A percentile compares a stretch with the other conserved stretches of the same genome.
These are phyloP conservation scores for Aspergillus carlsbadensis DNA, from an alignment of 495 filamentous ascomycete genomes.

Conservation along the genomic window DNA sequence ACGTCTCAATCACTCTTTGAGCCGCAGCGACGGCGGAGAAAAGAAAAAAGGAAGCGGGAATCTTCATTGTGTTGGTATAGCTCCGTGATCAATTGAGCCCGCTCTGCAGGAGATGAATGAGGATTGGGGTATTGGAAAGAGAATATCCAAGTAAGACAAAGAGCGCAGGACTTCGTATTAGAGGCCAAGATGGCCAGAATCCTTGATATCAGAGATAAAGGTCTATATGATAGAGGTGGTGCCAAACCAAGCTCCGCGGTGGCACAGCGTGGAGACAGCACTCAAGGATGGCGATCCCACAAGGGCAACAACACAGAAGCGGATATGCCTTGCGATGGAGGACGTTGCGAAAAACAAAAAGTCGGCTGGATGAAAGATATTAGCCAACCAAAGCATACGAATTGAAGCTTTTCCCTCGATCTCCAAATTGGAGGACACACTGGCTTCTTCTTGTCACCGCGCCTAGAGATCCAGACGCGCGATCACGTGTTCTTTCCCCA, in stretches of 20 bases:
- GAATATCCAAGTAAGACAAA: not conserved
- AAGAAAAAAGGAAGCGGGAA: conserved; percentile 38
- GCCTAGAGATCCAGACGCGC: not conserved
- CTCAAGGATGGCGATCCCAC: conserved; percentile 45
- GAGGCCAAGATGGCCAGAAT: not conserved
- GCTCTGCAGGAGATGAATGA: conserved; percentile 1
- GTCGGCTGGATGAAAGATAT: conserved; percentile 47
- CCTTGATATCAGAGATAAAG: not conserved
- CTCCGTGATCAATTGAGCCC: not conserved
- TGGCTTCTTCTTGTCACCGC: conserved; percentile 15
- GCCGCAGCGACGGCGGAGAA: conserved; percentile 57
- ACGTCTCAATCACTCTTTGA: conserved; percentile 62
- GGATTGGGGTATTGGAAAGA: not conserved
- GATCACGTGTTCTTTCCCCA: conserved; percentile 19
- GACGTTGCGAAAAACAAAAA: conserved; percentile 44
- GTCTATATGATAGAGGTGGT: conserved; percentile 24
- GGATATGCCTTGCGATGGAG: conserved; percentile 44
- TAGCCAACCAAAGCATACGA: conserved; percentile 36
- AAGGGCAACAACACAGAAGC: conserved; percentile 48
- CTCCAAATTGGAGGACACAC: conserved; percentile 32
- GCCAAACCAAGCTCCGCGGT: conserved; percentile 31
- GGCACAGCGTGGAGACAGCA: conserved; percentile 42
- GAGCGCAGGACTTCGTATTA: not conserved
- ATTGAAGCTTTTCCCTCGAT: conserved; percentile 1
- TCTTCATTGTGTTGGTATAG: conserved; percentile 38